Evolutionary conservation across 495 filamentous ascomycete genomes (phyloP).

Genomic region (Aspergillus wentii): DNA sequence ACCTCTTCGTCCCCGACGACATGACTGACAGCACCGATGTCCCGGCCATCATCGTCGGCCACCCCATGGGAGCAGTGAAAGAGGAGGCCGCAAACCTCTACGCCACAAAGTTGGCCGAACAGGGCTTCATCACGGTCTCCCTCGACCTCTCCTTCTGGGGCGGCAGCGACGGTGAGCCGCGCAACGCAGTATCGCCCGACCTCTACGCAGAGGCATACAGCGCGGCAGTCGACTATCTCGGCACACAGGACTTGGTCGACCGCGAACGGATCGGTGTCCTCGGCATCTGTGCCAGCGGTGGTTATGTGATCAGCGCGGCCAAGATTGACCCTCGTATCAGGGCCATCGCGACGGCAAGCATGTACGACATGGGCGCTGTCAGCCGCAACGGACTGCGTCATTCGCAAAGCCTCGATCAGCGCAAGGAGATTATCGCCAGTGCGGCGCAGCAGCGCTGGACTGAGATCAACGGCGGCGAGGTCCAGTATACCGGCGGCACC

Average conservation of each 20-base stretch:
- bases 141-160: slow-evolving; percentile 34
- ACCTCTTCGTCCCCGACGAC: slow-evolving; percentile 17
- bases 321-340: slow-evolving; percentile 36
- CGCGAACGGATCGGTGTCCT: slow-evolving; percentile 31
- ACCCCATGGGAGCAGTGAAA: slow-evolving; percentile 35
- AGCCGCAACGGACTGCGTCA: slow-evolving; percentile 12
- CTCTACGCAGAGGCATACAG: slow-evolving; percentile 34
- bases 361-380: slow-evolving; percentile 25
- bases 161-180: slow-evolving; percentile 28
- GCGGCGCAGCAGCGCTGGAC: slow-evolving; percentile 20
- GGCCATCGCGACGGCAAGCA: slow-evolving; percentile 31
- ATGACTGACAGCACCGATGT: slow-evolving; percentile 2
- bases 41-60: slow-evolving; percentile 20
- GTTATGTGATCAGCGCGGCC: slow-evolving; percentile 30
- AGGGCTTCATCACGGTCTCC: slow-evolving; percentile 31
- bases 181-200: slow-evolving; percentile 27
- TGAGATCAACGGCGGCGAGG: slow-evolving; percentile 13
- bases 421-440: slow-evolving; percentile 9
- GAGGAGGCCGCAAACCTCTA: slow-evolving; percentile 36
- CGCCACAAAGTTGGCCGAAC: slow-evolving; percentile 27
- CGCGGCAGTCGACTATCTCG: slow-evolving; percentile 34
- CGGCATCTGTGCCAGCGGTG: slow-evolving; percentile 36
- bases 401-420: slow-evolving; percentile 10
- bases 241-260: slow-evolving; percentile 24
- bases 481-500: slow-evolving; percentile 13